Percentiles rank a stretch among this genome's conserved stretches.
Conservation (phyloP, 2,329 filamentous ascomycete genomes). For the Paecilomyces variotii region DNA sequence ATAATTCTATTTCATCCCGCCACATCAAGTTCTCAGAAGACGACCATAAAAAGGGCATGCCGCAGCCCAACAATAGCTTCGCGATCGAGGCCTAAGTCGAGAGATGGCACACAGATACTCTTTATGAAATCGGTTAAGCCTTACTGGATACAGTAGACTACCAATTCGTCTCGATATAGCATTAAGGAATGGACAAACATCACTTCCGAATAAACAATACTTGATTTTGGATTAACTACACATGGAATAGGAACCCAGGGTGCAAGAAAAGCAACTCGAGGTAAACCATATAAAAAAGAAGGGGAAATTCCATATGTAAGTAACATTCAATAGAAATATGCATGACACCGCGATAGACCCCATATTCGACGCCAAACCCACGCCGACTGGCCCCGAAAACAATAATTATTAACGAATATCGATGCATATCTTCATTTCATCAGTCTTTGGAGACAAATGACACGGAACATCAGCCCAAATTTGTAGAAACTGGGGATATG, state of each 20-base stretch:
- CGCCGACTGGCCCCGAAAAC: slow-evolving; percentile 8
- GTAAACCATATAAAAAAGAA: neutral
- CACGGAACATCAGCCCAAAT: slow-evolving; percentile 4
- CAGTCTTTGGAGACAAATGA: slow-evolving; percentile 2
- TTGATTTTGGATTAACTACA: neutral
- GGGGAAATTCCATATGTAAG: neutral
- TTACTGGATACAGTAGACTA: neutral
- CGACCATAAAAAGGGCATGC: too few species aligned
- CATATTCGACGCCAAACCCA: slow-evolving; percentile 8
- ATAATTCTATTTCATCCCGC: too few species aligned
- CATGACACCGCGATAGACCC: neutral
- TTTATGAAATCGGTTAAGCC: too few species aligned
- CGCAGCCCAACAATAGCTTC: too few species aligned
- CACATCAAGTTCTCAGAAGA: too few species aligned
- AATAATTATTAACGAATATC: slow-evolving; percentile 9
- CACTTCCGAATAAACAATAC: neutral
- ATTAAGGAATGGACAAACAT: neutral
- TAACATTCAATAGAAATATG: neutral
- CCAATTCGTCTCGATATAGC: neutral
- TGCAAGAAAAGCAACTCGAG: neutral
- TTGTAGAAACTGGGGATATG: neutral
- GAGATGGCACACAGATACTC: too few species aligned
- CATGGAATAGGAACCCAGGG: neutral
- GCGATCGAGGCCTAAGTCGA: too few species aligned
- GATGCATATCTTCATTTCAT: slow-evolving; percentile 12